Percentiles rank a stretch among this genome's conserved stretches.
Evolutionary conservation across 164 flowering plant genomes (phyloP).

Genomic region (Magnolia sinica): DNA sequence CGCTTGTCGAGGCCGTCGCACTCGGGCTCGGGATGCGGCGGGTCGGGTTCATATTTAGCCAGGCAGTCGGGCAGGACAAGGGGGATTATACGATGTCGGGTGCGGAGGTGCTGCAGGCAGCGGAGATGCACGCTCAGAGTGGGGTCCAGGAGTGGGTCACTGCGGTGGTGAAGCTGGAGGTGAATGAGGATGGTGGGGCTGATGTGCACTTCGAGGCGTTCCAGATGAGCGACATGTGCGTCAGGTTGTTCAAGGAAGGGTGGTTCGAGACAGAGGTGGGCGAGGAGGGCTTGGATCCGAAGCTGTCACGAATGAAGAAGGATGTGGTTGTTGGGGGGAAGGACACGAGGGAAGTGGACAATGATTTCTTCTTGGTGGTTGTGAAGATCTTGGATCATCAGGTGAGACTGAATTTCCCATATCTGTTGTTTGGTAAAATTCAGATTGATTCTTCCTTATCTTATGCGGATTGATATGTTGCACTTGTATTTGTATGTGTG

Average conservation of each 20-base stretch:
- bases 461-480: no score
- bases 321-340: constrained; percentile 86
- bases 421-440: no score
- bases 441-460: not conserved
- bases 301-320: constrained; percentile 83
- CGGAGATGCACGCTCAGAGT: constrained; percentile 71
- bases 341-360: constrained; percentile 81
- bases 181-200: constrained; percentile 80
- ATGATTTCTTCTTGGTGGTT: constrained; percentile 89
- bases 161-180: constrained; percentile 79
- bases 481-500: no score
- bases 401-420: constrained; percentile 33
- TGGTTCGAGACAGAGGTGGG: constrained; percentile 70
- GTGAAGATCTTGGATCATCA: constrained; percentile 89
- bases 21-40: constrained; percentile 29
- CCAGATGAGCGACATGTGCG: constrained; percentile 94
- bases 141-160: constrained; percentile 95
- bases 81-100: constrained; percentile 74
- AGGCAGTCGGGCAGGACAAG: constrained; percentile 73
- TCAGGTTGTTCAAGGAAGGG: constrained; percentile 76
- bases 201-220: constrained; percentile 94
- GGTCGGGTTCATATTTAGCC: constrained; percentile 48
- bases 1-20: constrained; percentile 29
- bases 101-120: constrained; percentile 77
- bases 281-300: constrained; percentile 57